Evolutionary conservation across 345 rosid genomes (phyloP), one percentile per base, ranked within the genome.

Genomic region (Murraya koenigii): DNA sequence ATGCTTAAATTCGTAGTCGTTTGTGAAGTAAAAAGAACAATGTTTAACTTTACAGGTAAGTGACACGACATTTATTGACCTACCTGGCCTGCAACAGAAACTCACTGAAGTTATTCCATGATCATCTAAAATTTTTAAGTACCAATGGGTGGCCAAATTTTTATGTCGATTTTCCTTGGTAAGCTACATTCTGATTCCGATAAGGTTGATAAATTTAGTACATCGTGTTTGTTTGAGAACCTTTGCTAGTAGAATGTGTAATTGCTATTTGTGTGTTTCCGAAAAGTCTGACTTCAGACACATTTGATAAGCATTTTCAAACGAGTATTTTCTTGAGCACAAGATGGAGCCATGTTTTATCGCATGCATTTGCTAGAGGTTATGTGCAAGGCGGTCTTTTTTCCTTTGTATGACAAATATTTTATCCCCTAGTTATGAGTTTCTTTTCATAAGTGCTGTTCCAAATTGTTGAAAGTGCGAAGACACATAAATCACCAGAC

Each of bases 31-130:
- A n/a, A 41, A 10, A 41, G 47, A 41, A 41, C 47, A 10, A 10
- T 41, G 47, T 44, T 38, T 28, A 6, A 10, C 47, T 33, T 38
- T 32, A 66, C 88, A 90, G 96, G 91, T 79, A 15, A 82, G 63
- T 72, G 85, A 87, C 79, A 61, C 75, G n/a, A 79, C 81, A 69
- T 71, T 77, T 78, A 56, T 86, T 6, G 85, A 87, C 83, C 44
- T 78, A 61, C 26, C 77, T 74, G 77, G 80, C 80, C 80, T 92
- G 82, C 87, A 85, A 58, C 81, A 79, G 69, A 87, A 84, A 81
- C 62, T 91, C 78, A 78, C 61, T 10, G 84, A 83, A 65, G 83
- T 79, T 54, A 78, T 88, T 82, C 62, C 17, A 32, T 32, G 69
- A 74, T 71, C 83, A 74, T 66, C 75, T 78, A 59, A 38, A 75